A percentile compares a stretch with the other conserved stretches of the same genome.
These are phyloP conservation scores for Botrytis fragariae DNA, from an alignment of 2,329 filamentous ascomycete genomes.

Conservation along the genomic window DNA sequence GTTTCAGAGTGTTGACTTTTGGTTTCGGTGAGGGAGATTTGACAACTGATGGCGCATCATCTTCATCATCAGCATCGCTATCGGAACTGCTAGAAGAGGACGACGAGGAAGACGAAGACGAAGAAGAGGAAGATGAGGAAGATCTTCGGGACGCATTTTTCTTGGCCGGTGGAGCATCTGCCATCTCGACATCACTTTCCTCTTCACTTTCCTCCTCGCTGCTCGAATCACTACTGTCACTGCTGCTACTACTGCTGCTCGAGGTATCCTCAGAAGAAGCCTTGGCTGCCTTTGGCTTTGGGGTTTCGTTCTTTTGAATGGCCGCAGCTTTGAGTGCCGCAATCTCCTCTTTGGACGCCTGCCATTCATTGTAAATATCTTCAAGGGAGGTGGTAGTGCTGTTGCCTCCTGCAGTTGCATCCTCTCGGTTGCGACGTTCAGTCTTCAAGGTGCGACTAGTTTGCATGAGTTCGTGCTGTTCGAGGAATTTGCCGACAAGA, in stretches of 20 bases:
- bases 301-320: conserved; percentile 20
- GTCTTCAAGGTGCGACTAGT: conserved; percentile 62
- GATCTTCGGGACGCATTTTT: conserved; percentile 37
- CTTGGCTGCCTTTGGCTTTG: conserved; percentile 31
- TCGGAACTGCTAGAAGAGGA: conserved; percentile 46
- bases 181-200: conserved; percentile 41
- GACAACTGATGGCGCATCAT: conserved; percentile 38
- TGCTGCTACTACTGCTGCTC: conserved; percentile 32
- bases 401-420: conserved; percentile 46
- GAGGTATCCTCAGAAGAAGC: conserved; percentile 29
- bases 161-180: conserved; percentile 36
- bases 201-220: conserved; percentile 36
- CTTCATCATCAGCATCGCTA: conserved; percentile 51
- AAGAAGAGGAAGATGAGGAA: conserved; percentile 40
- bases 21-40: conserved; percentile 34
- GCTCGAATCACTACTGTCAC: conserved; percentile 38
- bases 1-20: conserved; percentile 50
- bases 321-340: conserved; percentile 13
- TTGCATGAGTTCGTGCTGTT: conserved; percentile 60
- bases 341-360: conserved; percentile 34
- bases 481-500: conserved; percentile 65
- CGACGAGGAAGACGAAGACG: conserved; percentile 35
- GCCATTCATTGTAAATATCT: conserved; percentile 43
- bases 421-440: conserved; percentile 50
- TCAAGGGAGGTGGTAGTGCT: conserved; percentile 38